Conservation (phyloP, 371 early-diverging fungal species). For the Mortierella sp. region DNA sequence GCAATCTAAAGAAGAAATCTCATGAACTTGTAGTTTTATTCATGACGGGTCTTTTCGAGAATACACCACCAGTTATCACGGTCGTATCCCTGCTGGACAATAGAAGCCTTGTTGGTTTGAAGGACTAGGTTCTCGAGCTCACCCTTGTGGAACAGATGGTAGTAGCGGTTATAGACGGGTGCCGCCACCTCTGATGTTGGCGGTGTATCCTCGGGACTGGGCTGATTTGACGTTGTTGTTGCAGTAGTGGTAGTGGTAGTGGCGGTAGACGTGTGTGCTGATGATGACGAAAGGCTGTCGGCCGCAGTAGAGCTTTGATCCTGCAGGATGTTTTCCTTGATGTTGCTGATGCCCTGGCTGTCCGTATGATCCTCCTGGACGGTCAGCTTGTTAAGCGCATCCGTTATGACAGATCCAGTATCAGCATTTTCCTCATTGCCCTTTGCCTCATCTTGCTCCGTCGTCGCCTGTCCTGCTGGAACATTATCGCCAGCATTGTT, state of each 20-base stretch:
- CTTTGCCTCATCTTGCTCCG: conserved; percentile 22
- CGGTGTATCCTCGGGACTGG: neutral
- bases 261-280: neutral
- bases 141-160: conserved; percentile 92
- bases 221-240: neutral
- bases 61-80: conserved; percentile 94
- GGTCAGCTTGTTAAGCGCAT: conserved; percentile 10
- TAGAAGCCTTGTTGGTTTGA: conserved; percentile 60
- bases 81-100: conserved; percentile 87
- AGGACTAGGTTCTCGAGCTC: conserved; percentile 84
- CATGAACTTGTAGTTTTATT: neutral
- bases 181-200: neutral
- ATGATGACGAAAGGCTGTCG: conserved; percentile 9
- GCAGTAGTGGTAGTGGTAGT: conserved; percentile 6
- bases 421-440: neutral
- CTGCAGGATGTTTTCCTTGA: neutral
- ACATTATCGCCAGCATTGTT: conserved; percentile 1
- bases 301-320: neutral
- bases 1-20: neutral
- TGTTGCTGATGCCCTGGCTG: neutral
- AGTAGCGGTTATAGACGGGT: conserved; percentile 73
- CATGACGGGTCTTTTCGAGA: conserved; percentile 57
- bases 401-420: neutral
- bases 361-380: conserved; percentile 6
- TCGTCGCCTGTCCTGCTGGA: neutral